phyloP scores from a whole-genome alignment of 306 rosid species.

The Gastrolobium villosum region DNA sequence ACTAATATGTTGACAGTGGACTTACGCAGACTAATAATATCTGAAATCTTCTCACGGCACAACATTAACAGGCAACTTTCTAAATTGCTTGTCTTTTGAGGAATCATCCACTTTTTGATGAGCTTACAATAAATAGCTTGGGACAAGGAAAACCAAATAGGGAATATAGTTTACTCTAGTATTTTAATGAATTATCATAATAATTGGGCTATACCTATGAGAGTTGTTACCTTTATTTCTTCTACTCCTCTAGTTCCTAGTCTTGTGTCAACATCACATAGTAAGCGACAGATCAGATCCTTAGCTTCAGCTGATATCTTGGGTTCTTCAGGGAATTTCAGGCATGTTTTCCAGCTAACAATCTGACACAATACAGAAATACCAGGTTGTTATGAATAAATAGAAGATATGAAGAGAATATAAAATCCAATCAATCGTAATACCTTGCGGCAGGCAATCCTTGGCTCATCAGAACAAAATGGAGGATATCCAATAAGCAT shows the following conservation, averaged over 20 bases:
- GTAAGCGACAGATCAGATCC: slow-evolving; percentile 84
- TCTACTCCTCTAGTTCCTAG: slow-evolving; percentile 92
- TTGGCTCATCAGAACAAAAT: slow-evolving; percentile 98
- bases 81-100: slow-evolving; percentile 13
- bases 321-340: slow-evolving; percentile 95
- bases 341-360: slow-evolving; percentile 95
- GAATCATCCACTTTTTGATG: slow-evolving; percentile 16
- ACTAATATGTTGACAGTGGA: slow-evolving; percentile 21
- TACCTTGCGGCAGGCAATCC: slow-evolving; percentile 99
- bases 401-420: slow-evolving; percentile 41
- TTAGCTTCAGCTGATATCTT: slow-evolving; percentile 85
- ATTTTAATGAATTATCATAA: slow-evolving; percentile 27
- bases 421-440: slow-evolving; percentile 33
- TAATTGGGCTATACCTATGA: slow-evolving; percentile 29
- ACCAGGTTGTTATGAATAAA: slow-evolving; percentile 34
- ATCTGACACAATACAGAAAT: slow-evolving; percentile 65
- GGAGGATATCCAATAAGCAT: slow-evolving; percentile 99
- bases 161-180: slow-evolving; percentile 26
- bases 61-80: slow-evolving; percentile 27
- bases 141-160: slow-evolving; percentile 35
- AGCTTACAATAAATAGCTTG: slow-evolving; percentile 10
- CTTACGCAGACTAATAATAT: slow-evolving; percentile 25
- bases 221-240: slow-evolving; percentile 84
- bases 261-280: slow-evolving; percentile 94
- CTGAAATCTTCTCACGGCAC: slow-evolving; percentile 12